A percentile compares a stretch with the other conserved stretches of the same genome.
Conservation (phyloP, 495 filamentous ascomycete species). For the Penicillium cinerascens region DNA sequence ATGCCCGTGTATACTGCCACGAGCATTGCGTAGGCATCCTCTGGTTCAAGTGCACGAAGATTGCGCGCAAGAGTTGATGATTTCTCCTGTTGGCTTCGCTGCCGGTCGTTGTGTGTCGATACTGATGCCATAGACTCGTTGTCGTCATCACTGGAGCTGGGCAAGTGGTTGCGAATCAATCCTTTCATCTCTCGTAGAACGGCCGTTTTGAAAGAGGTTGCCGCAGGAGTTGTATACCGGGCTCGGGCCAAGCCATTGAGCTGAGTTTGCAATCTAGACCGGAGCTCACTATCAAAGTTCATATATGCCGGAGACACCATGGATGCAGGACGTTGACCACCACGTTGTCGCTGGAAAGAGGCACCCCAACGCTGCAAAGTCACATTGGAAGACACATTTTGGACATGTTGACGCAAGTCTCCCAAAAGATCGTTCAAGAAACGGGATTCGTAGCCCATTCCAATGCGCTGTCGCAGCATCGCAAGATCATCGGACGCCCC, state of each 20-base stretch:
- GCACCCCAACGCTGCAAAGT: conserved; percentile 76
- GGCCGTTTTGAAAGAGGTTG: conserved; percentile 81
- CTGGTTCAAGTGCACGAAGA: conserved; percentile 75
- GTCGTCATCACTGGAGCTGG: conserved; percentile 90
- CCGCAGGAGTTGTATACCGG: conserved; percentile 71
- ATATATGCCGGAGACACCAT: conserved; percentile 73
- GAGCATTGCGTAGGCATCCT: conserved; percentile 83
- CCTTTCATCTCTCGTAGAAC: conserved; percentile 82
- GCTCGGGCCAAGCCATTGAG: conserved; percentile 77
- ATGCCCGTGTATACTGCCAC: conserved; percentile 79
- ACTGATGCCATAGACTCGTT: conserved; percentile 84
- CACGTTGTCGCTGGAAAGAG: conserved; percentile 60
- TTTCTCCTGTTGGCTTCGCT: conserved; percentile 79
- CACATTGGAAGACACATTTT: conserved; percentile 62
- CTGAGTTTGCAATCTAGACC: conserved; percentile 60
- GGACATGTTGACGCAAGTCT: conserved; percentile 81
- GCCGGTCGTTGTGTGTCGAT: conserved; percentile 72
- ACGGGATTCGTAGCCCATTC: conserved; percentile 77
- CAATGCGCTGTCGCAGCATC: conserved; percentile 72
- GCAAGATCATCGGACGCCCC: conserved; percentile 73
- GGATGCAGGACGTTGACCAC: conserved; percentile 60
- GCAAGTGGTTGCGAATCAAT: conserved; percentile 79
- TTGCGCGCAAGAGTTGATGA: conserved; percentile 88
- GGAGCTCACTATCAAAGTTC: conserved; percentile 61
- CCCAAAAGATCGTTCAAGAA: conserved; percentile 75